Evolutionary conservation across 2,329 filamentous ascomycete genomes (phyloP).

Genomic region (Didymella arachidicola): DNA sequence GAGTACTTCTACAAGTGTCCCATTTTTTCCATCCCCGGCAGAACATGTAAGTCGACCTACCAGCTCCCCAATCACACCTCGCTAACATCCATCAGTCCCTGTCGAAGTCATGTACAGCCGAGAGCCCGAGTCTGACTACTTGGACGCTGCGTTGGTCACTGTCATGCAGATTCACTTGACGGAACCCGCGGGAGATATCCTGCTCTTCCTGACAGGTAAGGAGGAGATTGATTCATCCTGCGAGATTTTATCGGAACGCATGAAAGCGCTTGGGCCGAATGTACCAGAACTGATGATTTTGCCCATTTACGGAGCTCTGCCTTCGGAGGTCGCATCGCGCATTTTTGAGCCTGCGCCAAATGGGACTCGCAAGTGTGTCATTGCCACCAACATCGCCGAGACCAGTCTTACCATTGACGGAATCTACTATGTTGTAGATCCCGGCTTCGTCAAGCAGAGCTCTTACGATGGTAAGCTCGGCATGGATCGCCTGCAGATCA

Average conservation of each 20-base stretch:
- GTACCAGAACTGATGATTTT: constrained; percentile 93
- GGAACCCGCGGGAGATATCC: constrained; percentile 89
- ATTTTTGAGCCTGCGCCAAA: constrained; percentile 94
- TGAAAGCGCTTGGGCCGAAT: constrained; percentile 90
- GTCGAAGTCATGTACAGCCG: constrained; percentile 95
- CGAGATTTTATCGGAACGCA: constrained; percentile 90
- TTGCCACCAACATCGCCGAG: constrained; percentile 98
- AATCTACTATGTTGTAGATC: constrained; percentile 96
- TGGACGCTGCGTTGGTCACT: constrained; percentile 91
- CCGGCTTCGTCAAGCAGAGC: constrained; percentile 97
- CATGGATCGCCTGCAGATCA: constrained; percentile 96
- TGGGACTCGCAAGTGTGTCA: constrained; percentile 90
- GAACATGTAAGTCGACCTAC: constrained; percentile 66
- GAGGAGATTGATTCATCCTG: constrained; percentile 97
- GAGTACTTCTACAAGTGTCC: constrained; percentile 95
- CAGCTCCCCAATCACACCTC: neutral
- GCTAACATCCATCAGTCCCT: constrained; percentile 60
- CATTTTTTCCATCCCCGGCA: constrained; percentile 94
- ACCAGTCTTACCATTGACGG: constrained; percentile 98
- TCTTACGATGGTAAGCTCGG: constrained; percentile 96
- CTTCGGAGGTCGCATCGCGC: constrained; percentile 88
- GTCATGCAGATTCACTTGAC: constrained; percentile 98
- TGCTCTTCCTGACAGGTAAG: constrained; percentile 96
- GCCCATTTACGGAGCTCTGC: constrained; percentile 94
- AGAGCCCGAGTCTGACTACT: constrained; percentile 94